Conservation (phyloP, 2,329 filamentous ascomycete genomes). For the Pseudogymnoascus sp. region DNA sequence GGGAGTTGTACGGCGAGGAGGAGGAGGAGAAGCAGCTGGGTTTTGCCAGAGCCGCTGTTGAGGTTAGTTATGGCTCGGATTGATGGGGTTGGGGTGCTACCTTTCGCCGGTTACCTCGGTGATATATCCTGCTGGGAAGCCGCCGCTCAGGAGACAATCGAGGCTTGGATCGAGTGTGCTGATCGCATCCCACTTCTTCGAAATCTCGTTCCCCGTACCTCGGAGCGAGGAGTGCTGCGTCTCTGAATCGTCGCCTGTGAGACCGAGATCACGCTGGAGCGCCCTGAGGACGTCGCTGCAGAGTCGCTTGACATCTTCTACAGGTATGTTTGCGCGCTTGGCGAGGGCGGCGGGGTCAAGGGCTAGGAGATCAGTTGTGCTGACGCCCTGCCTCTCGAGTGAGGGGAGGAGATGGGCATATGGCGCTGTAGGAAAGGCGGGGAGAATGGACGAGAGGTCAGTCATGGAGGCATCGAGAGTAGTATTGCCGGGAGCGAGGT, state of each 20-base stretch:
- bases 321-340: constrained; percentile 74
- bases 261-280: constrained; percentile 51
- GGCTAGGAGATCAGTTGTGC: constrained; percentile 76
- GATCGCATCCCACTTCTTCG: constrained; percentile 50
- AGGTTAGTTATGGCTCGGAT: constrained; percentile 17
- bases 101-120: constrained; percentile 91
- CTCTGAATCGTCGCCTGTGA: constrained; percentile 2
- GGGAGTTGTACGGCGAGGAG: constrained; percentile 80
- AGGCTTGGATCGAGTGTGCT: constrained; percentile 73
- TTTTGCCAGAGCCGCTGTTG: constrained; percentile 77
- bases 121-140: constrained; percentile 72
- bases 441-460: constrained; percentile 77
- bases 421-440: constrained; percentile 64
- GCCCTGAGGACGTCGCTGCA: constrained; percentile 58
- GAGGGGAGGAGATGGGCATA: constrained; percentile 71
- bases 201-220: constrained; percentile 32
- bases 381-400: constrained; percentile 71
- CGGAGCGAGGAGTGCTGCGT: constrained; percentile 19
- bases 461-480: constrained; percentile 54
- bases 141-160: constrained; percentile 67
- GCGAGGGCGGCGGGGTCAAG: constrained; percentile 77
- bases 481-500: neutral
- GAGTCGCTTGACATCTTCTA: constrained; percentile 72
- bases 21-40: constrained; percentile 80
- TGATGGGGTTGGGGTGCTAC: constrained; percentile 31